A percentile compares a stretch with the other conserved stretches of the same genome.
phyloP scores from a whole-genome alignment of 257 asterid genomes.

The Plectranthus barbatus region DNA sequence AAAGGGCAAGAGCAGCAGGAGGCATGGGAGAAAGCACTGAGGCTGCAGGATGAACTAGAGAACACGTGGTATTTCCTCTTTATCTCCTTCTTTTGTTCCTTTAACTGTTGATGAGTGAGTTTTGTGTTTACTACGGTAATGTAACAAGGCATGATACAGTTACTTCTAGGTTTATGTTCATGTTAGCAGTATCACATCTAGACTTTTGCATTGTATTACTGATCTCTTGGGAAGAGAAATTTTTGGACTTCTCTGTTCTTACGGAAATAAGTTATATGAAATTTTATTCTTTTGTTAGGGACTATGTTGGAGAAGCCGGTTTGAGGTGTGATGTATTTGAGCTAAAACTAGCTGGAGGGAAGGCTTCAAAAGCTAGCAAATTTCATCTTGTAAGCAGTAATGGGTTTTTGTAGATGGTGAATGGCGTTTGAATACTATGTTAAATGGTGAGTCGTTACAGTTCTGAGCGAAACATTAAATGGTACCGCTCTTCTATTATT shows the following conservation, averaged over 20 bases:
- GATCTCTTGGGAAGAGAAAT: background rate
- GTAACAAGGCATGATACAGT: background rate
- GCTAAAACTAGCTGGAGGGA: background rate
- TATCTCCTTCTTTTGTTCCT: background rate
- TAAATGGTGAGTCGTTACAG: background rate
- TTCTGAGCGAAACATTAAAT: background rate
- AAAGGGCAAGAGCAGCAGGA: slow-evolving; percentile 60
- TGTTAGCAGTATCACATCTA: no score
- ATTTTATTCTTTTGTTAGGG: no score
- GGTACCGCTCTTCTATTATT: background rate
- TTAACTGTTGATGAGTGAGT: background rate
- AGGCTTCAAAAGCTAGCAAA: no score
- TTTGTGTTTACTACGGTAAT: background rate
- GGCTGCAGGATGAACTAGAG: background rate
- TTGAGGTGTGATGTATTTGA: background rate
- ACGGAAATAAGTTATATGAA: no score
- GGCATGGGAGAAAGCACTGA: slow-evolving; percentile 34
- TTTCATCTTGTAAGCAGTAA: background rate
- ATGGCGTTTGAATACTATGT: background rate
- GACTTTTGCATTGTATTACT: background rate
- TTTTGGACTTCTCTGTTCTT: no score
- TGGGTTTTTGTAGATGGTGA: background rate
- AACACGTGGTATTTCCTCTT: background rate
- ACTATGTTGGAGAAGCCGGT: no score
- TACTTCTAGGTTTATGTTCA: no score